Conservation (phyloP, 345 rosid species). For the Eutrema japonicum region DNA sequence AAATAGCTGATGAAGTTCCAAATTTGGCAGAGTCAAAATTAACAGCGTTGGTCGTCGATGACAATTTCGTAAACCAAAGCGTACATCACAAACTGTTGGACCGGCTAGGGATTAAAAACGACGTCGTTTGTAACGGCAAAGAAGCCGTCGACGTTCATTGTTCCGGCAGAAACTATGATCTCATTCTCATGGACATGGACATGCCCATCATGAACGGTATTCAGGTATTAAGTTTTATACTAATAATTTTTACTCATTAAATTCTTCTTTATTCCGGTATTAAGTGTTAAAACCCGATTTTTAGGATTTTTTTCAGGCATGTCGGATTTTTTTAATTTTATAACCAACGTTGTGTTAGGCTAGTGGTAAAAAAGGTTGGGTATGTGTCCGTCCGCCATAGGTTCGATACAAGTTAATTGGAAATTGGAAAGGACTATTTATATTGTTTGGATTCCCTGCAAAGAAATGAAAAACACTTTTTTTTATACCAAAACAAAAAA, state of each 20-base stretch:
- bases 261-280: background rate
- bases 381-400: too few relatives aligned
- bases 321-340: too few relatives aligned
- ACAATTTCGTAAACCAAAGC: conserved; percentile 50
- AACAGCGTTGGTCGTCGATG: conserved; percentile 76
- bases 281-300: too few relatives aligned
- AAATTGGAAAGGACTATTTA: too few relatives aligned
- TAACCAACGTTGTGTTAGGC: too few relatives aligned
- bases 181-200: conserved; percentile 87
- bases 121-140: conserved; percentile 62
- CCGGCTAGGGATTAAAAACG: conserved; percentile 57
- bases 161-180: conserved; percentile 65
- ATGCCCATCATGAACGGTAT: conserved; percentile 93
- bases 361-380: too few relatives aligned
- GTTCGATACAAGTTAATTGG: too few relatives aligned
- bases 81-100: conserved; percentile 60
- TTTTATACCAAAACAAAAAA: too few relatives aligned
- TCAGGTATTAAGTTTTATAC: conserved; percentile 50
- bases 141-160: conserved; percentile 70
- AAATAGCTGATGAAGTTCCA: conserved; percentile 18
- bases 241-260: background rate
- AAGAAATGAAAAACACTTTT: too few relatives aligned
- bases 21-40: conserved; percentile 34
- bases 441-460: too few relatives aligned
- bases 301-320: too few relatives aligned